Conservation (phyloP, 306 rosid species). For the Prunus padus region DNA sequence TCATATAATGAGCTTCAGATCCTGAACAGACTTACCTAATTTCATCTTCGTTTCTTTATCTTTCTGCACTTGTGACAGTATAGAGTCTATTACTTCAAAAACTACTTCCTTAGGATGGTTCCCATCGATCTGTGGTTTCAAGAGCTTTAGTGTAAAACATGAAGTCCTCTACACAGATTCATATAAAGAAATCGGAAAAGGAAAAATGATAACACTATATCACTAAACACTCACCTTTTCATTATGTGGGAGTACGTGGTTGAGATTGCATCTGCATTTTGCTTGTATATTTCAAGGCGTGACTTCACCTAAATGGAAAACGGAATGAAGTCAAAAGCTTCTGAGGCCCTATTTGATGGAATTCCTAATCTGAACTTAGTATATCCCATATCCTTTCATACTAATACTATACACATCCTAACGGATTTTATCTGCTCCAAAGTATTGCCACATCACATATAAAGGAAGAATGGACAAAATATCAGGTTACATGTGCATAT, state of each 20-base stretch:
- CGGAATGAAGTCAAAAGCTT: not conserved
- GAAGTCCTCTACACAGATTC: conserved; percentile 17
- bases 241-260: conserved; percentile 61
- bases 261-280: conserved; percentile 71
- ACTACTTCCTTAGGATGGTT: conserved; percentile 63
- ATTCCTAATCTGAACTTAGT: too few relatives aligned
- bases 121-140: conserved; percentile 68
- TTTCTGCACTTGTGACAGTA: conserved; percentile 53
- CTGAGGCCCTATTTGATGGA: too few relatives aligned
- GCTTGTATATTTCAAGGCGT: conserved; percentile 75
- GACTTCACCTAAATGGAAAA: conserved; percentile 56
- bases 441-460: too few relatives aligned
- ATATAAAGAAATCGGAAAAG: conserved; percentile 11
- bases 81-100: conserved; percentile 66
- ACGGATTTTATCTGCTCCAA: too few relatives aligned
- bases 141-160: conserved; percentile 1
- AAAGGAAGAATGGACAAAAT: too few relatives aligned
- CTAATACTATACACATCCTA: too few relatives aligned
- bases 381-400: too few relatives aligned
- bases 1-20: not conserved
- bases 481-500: not conserved
- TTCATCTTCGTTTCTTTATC: conserved; percentile 41
- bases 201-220: conserved; percentile 7
- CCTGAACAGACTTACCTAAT: conserved; percentile 41
- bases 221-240: conserved; percentile 52